Percentiles rank a stretch among this genome's conserved stretches.
Evolutionary conservation across 441 rosid species (phyloP).

Genomic region (Cnidoscolus chayamansa): DNA sequence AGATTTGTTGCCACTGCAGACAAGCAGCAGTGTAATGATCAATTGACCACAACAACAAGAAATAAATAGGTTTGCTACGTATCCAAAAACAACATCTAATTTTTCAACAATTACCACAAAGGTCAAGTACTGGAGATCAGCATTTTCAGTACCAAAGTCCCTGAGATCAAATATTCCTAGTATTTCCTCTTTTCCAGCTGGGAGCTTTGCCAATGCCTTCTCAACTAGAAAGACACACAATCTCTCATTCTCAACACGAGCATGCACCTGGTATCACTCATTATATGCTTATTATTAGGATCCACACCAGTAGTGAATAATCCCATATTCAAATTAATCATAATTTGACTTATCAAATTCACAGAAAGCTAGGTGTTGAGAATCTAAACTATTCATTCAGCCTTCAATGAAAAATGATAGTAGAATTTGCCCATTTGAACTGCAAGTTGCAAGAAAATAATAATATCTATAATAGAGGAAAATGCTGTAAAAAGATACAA

Average conservation of each 20-base stretch:
- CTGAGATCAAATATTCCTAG: conserved; percentile 81
- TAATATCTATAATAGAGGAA: not conserved
- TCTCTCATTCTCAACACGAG: conserved; percentile 66
- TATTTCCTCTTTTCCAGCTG: conserved; percentile 65
- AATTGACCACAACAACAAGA: conserved; percentile 2
- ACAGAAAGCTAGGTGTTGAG: not conserved
- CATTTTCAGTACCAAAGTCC: conserved; percentile 59
- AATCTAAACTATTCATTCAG: not conserved
- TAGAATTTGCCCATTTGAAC: not conserved
- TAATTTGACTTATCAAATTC: not conserved
- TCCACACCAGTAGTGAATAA: conserved; percentile 13
- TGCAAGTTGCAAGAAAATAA: not conserved
- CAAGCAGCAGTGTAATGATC: not conserved
- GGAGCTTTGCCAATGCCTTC: conserved; percentile 76
- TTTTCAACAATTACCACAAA: conserved; percentile 56
- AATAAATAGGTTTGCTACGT: not conserved
- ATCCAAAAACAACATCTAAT: conserved; percentile 1
- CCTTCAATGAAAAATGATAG: not conserved
- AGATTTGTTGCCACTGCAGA: not conserved
- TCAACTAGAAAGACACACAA: conserved; percentile 68
- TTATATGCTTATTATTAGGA: conserved; percentile 7
- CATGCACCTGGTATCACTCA: conserved; percentile 49
- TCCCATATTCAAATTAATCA: conserved; percentile 8
- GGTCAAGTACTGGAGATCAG: conserved; percentile 70
- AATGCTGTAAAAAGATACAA: conserved; percentile 7